Conservation (phyloP, 768 basidiomycete species). For the Plicaturopsis crispa region DNA sequence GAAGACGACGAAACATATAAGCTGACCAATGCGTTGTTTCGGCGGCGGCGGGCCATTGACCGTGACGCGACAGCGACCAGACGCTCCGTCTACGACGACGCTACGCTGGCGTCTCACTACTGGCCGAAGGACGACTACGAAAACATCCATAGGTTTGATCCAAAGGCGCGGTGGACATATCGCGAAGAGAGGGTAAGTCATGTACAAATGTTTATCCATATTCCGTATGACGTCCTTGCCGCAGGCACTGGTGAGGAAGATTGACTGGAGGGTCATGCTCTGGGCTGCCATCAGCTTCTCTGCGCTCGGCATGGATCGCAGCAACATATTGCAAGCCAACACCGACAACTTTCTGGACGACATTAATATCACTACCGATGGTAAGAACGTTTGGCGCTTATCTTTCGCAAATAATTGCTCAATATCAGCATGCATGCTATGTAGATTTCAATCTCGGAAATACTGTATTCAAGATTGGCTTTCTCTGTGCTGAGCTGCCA, state of each 20-base stretch:
- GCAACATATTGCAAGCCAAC: conserved; percentile 51
- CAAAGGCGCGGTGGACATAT: conserved; percentile 51
- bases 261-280: conserved; percentile 56
- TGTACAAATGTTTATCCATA: conserved; percentile 2
- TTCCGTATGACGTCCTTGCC: conserved; percentile 1
- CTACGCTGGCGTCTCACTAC: conserved; percentile 33
- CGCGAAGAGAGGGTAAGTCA: conserved; percentile 39
- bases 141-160: conserved; percentile 50
- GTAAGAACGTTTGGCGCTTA: conserved; percentile 19
- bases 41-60: conserved; percentile 18
- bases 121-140: conserved; percentile 47
- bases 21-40: conserved; percentile 6
- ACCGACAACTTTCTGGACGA: conserved; percentile 52
- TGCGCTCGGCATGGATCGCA: conserved; percentile 45
- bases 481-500: conserved; percentile 50
- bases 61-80: conserved; percentile 38
- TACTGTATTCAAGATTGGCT: conserved; percentile 41
- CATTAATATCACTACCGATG: conserved; percentile 18
- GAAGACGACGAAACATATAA: conserved; percentile 4
- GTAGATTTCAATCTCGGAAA: conserved; percentile 52
- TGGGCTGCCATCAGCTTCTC: conserved; percentile 52
- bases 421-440: conserved; percentile 8
- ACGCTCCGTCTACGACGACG: conserved; percentile 46
- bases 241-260: conserved; percentile 42
- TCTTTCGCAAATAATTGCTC: conserved; percentile 6